A percentile compares a stretch with the other conserved stretches of the same genome.
Conservation (phyloP, 768 basidiomycete species). For the Rhizopogon vinicolor region DNA sequence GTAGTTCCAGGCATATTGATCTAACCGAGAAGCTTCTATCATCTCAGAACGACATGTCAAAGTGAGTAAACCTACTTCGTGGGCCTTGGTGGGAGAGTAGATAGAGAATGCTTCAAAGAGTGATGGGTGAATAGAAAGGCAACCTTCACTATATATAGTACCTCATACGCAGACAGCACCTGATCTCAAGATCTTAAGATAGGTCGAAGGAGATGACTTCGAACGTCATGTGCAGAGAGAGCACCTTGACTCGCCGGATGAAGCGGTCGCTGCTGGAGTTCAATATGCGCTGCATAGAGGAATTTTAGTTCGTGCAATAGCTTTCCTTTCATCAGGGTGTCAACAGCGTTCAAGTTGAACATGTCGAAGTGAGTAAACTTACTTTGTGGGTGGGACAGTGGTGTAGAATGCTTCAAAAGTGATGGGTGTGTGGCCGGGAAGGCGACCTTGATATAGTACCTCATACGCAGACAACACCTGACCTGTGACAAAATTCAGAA, state of each 20-base stretch:
- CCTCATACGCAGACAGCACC: background rate
- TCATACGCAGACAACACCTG: too few relatives aligned
- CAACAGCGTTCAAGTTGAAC: too few relatives aligned
- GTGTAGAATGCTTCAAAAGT: too few relatives aligned
- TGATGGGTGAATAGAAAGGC: background rate
- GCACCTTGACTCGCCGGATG: background rate
- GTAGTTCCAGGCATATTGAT: conserved; percentile 27
- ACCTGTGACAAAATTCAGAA: too few relatives aligned
- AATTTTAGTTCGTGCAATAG: background rate
- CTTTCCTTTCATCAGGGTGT: background rate
- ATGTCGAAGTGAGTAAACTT: too few relatives aligned
- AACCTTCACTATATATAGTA: background rate
- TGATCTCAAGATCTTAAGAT: background rate
- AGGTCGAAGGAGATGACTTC: too few relatives aligned
- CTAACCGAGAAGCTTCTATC: background rate
- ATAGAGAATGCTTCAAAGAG: background rate
- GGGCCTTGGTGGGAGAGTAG: background rate
- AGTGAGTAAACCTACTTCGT: background rate
- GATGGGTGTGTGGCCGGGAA: too few relatives aligned
- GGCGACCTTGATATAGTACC: too few relatives aligned
- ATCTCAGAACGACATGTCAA: background rate
- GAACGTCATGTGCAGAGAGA: background rate
- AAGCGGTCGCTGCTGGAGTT: background rate
- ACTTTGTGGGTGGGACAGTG: too few relatives aligned
- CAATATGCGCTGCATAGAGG: too few relatives aligned